Conservation (phyloP, 345 rosid species). For the Populus ilicifolia region DNA sequence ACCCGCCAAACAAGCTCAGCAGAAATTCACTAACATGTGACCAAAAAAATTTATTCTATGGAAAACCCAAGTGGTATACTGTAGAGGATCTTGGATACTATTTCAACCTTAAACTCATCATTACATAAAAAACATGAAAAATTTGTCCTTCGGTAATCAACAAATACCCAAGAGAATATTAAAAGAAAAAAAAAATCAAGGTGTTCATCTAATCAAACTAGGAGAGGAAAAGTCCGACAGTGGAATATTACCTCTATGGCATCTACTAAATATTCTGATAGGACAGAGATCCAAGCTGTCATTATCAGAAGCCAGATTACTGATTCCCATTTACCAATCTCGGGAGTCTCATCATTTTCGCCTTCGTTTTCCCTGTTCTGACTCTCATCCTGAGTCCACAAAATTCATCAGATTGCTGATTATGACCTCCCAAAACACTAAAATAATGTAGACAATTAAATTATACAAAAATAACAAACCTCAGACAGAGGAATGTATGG, state of each 20-base stretch:
- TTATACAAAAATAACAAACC: constrained; percentile 39
- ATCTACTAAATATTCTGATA: constrained; percentile 87
- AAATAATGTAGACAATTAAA: constrained; percentile 3
- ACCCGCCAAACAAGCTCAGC: neutral
- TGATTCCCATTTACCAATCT: constrained; percentile 80
- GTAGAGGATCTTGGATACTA: neutral
- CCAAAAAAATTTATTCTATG: neutral
- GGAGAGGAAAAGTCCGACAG: neutral
- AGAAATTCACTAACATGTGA: neutral
- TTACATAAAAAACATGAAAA: neutral
- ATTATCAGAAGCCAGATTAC: constrained; percentile 76
- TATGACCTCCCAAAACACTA: constrained; percentile 17
- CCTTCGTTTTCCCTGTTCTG: constrained; percentile 36
- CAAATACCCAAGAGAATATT: neutral
- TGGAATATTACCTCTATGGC: constrained; percentile 61
- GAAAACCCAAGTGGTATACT: neutral
- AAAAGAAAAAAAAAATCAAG: neutral
- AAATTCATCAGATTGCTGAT: constrained; percentile 15
- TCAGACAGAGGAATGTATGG: constrained; percentile 47
- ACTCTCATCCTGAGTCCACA: constrained; percentile 52
- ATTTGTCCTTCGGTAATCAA: neutral
- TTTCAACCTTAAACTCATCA: neutral
- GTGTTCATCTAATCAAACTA: neutral
- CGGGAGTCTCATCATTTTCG: constrained; percentile 59
- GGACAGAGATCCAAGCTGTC: constrained; percentile 85